A percentile compares a stretch with the other conserved stretches of the same genome.
Conservation (phyloP, 768 basidiomycete species). For the Serendipita vermifera region DNA sequence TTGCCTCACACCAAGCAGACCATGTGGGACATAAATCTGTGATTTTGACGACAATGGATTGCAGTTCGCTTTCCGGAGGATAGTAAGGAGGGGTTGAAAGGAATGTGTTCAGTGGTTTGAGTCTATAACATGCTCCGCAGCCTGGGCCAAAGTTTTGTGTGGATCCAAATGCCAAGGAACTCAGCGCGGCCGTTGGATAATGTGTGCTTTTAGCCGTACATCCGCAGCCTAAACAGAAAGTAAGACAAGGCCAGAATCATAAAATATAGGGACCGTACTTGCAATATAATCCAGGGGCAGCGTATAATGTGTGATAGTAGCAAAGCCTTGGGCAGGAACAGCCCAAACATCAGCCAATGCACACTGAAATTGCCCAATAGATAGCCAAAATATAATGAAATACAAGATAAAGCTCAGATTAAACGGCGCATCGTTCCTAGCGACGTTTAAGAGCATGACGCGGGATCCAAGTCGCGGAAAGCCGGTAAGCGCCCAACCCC, state of each 20-base stretch:
- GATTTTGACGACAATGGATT: slow-evolving; percentile 40
- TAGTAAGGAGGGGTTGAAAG: slow-evolving; percentile 54
- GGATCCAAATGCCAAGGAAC: slow-evolving; percentile 68
- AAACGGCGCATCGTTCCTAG: no score
- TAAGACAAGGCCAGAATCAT: neutral
- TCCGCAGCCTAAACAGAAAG: slow-evolving; percentile 39
- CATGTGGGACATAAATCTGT: slow-evolving; percentile 68
- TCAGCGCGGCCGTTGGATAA: slow-evolving; percentile 71
- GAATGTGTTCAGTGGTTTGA: slow-evolving; percentile 60
- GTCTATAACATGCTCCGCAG: slow-evolving; percentile 46
- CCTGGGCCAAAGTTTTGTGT: slow-evolving; percentile 44
- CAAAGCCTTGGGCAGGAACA: slow-evolving; percentile 38
- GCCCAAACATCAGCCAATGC: neutral
- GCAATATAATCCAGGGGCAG: slow-evolving; percentile 45
- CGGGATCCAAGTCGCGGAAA: no score
- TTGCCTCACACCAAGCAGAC: slow-evolving; percentile 61
- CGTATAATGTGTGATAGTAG: slow-evolving; percentile 68
- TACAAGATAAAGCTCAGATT: neutral
- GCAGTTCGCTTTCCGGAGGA: slow-evolving; percentile 40
- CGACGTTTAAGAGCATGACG: no score
- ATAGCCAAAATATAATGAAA: neutral
- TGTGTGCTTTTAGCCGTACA: slow-evolving; percentile 48
- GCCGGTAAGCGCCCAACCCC: no score
- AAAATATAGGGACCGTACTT: slow-evolving; percentile 11
- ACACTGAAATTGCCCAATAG: neutral